Evolutionary conservation across 176 grass and related monocot species (phyloP).

Genomic region (Ensete ventricosum): DNA sequence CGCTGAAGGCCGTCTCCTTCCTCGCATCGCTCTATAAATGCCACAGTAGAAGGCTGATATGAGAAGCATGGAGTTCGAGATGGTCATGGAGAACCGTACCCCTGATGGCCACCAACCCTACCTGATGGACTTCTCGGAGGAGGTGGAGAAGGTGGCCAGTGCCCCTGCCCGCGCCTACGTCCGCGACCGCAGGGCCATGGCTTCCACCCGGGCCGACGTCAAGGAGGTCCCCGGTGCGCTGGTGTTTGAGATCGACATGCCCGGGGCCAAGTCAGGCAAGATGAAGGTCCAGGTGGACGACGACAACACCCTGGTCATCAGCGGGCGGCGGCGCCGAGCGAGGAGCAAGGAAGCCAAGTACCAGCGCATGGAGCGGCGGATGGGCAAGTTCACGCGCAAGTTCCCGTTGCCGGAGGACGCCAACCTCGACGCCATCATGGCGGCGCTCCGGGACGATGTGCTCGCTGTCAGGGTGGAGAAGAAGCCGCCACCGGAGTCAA

Average conservation of each 20-base stretch:
- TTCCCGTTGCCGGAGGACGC: constrained; percentile 44
- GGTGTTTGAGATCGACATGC: constrained; percentile 45
- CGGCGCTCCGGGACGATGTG: constrained; percentile 43
- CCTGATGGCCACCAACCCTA: constrained; percentile 19
- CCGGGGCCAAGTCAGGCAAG: constrained; percentile 37
- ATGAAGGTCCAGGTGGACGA: constrained; percentile 59
- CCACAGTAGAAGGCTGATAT: background rate
- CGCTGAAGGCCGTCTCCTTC: no score
- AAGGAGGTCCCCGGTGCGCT: constrained; percentile 41
- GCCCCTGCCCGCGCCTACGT: constrained; percentile 41
- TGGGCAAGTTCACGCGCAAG: constrained; percentile 55
- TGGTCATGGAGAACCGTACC: constrained; percentile 22
- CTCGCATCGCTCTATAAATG: background rate
- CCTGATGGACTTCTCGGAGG: constrained; percentile 49
- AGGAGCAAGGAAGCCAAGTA: constrained; percentile 22
- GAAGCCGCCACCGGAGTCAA: constrained; percentile 39
- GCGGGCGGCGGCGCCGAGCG: constrained; percentile 25
- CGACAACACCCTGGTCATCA: constrained; percentile 41
- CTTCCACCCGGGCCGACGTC: constrained; percentile 59
- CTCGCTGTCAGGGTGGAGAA: constrained; percentile 48
- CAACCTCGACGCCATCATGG: constrained; percentile 32
- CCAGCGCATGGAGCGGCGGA: constrained; percentile 44
- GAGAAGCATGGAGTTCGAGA: constrained; percentile 21
- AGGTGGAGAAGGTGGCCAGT: constrained; percentile 43
- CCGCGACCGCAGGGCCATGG: constrained; percentile 52